phyloP scores from a whole-genome alignment of 2,329 filamentous ascomycete genomes.

The Aureobasidium sp. region DNA sequence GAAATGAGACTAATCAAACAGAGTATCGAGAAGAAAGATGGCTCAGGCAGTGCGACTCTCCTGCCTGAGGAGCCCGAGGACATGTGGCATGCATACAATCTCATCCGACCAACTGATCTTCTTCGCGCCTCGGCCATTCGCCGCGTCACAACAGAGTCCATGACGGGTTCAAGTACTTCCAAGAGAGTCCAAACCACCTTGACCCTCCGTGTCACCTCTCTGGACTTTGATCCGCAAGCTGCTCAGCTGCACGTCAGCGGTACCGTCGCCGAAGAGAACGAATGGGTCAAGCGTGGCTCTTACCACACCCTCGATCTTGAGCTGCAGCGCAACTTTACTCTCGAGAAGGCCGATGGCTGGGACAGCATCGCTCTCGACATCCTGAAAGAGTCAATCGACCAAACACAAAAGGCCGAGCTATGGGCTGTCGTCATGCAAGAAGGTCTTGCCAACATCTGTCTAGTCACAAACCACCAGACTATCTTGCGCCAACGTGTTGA shows the following conservation, averaged over 20 bases:
- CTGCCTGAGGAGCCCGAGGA: conserved; percentile 67
- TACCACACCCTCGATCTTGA: conserved; percentile 76
- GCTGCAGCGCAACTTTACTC: conserved; percentile 74
- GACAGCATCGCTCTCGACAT: conserved; percentile 78
- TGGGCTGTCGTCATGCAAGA: conserved; percentile 94
- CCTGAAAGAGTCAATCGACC: conserved; percentile 68
- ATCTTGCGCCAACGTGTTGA: conserved; percentile 64
- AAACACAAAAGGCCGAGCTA: conserved; percentile 70
- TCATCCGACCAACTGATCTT: conserved; percentile 57
- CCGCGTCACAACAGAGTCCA: conserved; percentile 52
- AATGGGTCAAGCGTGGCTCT: conserved; percentile 57
- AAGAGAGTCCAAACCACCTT: conserved; percentile 56
- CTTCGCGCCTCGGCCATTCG: conserved; percentile 60
- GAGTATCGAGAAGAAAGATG: conserved; percentile 54
- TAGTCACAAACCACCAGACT: conserved; percentile 73
- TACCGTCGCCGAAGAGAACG: conserved; percentile 56
- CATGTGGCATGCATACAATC: conserved; percentile 73
- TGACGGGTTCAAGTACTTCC: conserved; percentile 54
- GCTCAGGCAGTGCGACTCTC: conserved; percentile 57
- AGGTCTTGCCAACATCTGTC: conserved; percentile 70
- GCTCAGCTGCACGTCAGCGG: conserved; percentile 62
- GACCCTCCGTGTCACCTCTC: conserved; percentile 54
- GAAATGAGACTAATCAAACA: conserved; percentile 60
- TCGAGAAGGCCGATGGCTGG: conserved; percentile 81
- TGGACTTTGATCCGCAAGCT: conserved; percentile 62